Percentiles rank a stretch among this genome's conserved stretches.
These are phyloP conservation scores for Sordariomycetes sp. DNA, from an alignment of 2,329 filamentous ascomycete genomes.

Conservation along the genomic window DNA sequence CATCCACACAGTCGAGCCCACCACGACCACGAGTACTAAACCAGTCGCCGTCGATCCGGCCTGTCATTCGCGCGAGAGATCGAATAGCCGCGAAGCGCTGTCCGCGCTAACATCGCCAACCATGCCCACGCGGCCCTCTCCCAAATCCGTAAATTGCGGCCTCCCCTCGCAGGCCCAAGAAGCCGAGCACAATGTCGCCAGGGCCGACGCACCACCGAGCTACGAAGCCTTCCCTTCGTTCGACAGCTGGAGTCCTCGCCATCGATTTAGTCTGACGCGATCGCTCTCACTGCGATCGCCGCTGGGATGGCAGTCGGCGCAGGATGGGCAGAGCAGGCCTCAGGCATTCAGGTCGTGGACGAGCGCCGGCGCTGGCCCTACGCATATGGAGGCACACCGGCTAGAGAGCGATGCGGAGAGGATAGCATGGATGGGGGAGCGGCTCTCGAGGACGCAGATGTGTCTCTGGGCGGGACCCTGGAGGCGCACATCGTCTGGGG, in stretches of 20 bases:
- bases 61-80: neutral
- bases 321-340: neutral
- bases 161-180: neutral
- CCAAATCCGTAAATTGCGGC: neutral
- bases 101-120: neutral
- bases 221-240: slow-evolving; percentile 3
- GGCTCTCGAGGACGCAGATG: slow-evolving; percentile 1
- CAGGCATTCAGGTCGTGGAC: neutral
- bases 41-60: neutral
- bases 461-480: slow-evolving; percentile 2
- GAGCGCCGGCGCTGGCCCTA: neutral
- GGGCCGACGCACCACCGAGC: neutral
- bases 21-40: slow-evolving; percentile 1
- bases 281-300: neutral
- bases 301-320: neutral
- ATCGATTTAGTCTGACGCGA: neutral
- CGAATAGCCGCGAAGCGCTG: neutral
- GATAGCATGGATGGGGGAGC: neutral
- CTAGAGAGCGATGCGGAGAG: neutral
- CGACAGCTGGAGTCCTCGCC: neutral
- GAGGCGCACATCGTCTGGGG: neutral
- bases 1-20: neutral
- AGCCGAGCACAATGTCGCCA: neutral
- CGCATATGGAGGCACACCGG: neutral
- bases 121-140: neutral